Evolutionary conservation across 768 basidiomycete species (phyloP).

Genomic region (Xerocomellus intermedius): DNA sequence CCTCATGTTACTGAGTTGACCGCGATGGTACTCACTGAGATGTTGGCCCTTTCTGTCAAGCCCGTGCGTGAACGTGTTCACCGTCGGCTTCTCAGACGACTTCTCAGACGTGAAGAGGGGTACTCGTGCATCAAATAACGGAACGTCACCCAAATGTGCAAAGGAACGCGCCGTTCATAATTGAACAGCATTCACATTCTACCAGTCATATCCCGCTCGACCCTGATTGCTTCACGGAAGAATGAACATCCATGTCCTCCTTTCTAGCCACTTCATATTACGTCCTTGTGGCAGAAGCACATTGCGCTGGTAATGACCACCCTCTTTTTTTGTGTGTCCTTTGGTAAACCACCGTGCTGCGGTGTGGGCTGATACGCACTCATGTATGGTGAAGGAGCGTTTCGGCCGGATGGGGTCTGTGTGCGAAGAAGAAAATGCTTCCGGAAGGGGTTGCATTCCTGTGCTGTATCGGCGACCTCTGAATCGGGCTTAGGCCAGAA

Average conservation of each 20-base stretch:
- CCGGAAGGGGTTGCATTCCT: neutral
- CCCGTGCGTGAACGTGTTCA: conserved; percentile 1
- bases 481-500: neutral
- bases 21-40: neutral
- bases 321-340: neutral
- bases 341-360: neutral
- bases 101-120: neutral
- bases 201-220: neutral
- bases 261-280: conserved; percentile 11
- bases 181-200: neutral
- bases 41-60: neutral
- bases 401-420: neutral
- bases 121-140: neutral
- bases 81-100: neutral
- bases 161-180: conserved; percentile 7
- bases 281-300: conserved; percentile 16
- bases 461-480: neutral
- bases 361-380: neutral
- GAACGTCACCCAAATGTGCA: neutral
- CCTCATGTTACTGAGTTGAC: neutral
- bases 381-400: neutral
- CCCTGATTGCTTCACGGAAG: conserved; percentile 15
- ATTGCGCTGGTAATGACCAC: neutral
- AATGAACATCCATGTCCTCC: neutral
- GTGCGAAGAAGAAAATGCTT: neutral